phyloP scores from a whole-genome alignment of 163 green algal genomes.

The Trebouxiophyceae sp. region DNA sequence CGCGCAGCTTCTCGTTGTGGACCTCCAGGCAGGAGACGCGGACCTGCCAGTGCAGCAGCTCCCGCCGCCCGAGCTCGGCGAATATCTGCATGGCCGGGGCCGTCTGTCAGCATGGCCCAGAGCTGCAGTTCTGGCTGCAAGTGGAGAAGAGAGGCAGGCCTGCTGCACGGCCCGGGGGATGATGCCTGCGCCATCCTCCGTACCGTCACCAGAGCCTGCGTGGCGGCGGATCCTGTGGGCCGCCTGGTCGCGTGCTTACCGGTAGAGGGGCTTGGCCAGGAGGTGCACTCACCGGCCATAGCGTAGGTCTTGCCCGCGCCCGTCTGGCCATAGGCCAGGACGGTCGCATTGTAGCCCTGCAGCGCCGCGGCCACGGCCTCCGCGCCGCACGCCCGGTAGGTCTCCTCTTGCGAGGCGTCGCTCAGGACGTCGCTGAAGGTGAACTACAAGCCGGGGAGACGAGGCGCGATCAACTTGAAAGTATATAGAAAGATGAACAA shows the following conservation, averaged over 20 bases:
- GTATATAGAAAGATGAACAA: no score
- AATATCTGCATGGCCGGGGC: slow-evolving; percentile 15
- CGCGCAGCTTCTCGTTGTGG: slow-evolving; percentile 54
- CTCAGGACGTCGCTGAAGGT: slow-evolving; percentile 11
- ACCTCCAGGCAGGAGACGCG: slow-evolving; percentile 52
- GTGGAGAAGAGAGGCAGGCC: slow-evolving; percentile 2
- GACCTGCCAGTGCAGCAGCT: slow-evolving; percentile 20
- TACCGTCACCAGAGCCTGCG: no score
- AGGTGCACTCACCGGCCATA: slow-evolving; percentile 12
- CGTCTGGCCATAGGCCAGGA: slow-evolving; percentile 64
- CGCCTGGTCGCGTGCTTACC: no score
- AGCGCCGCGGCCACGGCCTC: slow-evolving; percentile 58
- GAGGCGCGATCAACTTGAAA: no score
- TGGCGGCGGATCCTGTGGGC: no score
- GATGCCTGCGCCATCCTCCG: slow-evolving; percentile 10
- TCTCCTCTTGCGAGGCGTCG: slow-evolving; percentile 7
- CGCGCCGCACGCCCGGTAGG: slow-evolving; percentile 8
- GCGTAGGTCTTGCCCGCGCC: slow-evolving; percentile 25
- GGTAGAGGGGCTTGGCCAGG: neutral
- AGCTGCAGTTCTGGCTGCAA: neutral
- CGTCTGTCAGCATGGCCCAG: neutral
- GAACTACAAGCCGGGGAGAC: no score
- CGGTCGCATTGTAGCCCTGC: slow-evolving; percentile 60
- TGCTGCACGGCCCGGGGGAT: slow-evolving; percentile 26
- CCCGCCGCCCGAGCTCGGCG: slow-evolving; percentile 5